Base-by-base conservation (phyloP, 495 filamentous ascomycete genomes). In the Penicillium malachiteum region DNA sequence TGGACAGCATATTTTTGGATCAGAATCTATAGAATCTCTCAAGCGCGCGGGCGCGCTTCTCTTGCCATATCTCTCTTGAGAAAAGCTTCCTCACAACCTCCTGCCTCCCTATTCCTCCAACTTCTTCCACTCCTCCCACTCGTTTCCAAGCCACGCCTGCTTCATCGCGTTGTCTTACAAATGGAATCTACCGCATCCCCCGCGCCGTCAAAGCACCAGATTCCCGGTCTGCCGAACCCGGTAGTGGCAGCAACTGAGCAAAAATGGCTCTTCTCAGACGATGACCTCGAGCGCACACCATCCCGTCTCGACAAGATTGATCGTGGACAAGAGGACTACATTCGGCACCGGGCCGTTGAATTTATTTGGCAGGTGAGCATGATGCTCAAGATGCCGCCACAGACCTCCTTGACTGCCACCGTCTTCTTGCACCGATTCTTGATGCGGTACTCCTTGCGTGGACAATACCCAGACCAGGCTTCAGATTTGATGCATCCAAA, bases 361-460 rank as follows among this genome's bases (percentile, higher is more conserved):
- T 98, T 98, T 78, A 96, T 98, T 63, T 83, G 87, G 58, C 91
- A 96, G 70, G 91, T 92, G 48, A 94, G 93, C 56, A 90, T 97
- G 52, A 84, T 96, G 77, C 82, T 97, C 37, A 92, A 92, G 66
- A 80, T 99, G 40, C 92, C 94, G 14, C 92, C 96, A 67, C 81
- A 92, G 41, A 97, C 94, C 4, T 78, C 97, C 33, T 88, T 87
- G 63, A 94, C 94, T 1, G 94, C 94, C n/a, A 86, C 87, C 21
- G 86, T 96, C 13, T 96, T 94, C 72, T 87, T 99, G 64, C 92
- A 99, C 65, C 85, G 94, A 8, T 97, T 96, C 71, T 92, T 89
- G 61, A 96, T 97, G 90, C 86, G 94, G 50, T 81, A 84, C 56
- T 89, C 38, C 76, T 82, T 58, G 57, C 71, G 47, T 59, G 72